phyloP scores from a whole-genome alignment of 1,284 basidiomycete species.

The Trichosporon asahii region DNA sequence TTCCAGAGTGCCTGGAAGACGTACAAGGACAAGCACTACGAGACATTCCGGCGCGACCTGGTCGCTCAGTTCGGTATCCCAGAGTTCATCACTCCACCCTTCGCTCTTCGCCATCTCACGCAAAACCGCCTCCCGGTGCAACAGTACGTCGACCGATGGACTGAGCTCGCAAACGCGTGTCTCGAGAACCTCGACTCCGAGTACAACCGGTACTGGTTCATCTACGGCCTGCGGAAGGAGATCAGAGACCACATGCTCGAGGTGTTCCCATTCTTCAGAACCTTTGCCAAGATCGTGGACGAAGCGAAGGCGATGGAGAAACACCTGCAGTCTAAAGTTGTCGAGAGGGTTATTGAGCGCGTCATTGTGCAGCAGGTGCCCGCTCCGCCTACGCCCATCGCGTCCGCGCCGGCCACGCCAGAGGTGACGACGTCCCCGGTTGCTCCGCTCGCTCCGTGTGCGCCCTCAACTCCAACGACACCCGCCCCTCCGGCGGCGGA shows the following conservation, averaged over 20 bases:
- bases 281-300: background rate
- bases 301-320: background rate
- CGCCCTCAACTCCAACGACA: background rate
- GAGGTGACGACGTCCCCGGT: background rate
- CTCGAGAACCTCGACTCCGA: background rate
- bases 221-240: background rate
- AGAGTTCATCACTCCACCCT: background rate
- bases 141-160: background rate
- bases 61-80: background rate
- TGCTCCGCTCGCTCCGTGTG: background rate
- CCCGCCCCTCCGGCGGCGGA: too few relatives aligned
- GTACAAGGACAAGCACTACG: constrained; percentile 7
- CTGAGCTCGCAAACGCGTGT: background rate
- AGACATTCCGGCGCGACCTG: background rate
- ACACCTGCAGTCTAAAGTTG: background rate
- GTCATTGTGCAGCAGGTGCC: background rate
- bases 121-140: background rate
- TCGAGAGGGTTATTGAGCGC: background rate
- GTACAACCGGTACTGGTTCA: constrained; percentile 5
- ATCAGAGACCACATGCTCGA: background rate
- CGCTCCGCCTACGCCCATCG: background rate
- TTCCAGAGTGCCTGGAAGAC: background rate
- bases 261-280: background rate
- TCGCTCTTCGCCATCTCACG: background rate
- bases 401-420: background rate